Evolutionary conservation across 2,329 filamentous ascomycete genomes (phyloP).

Genomic region (Diaporthe humulicola): DNA sequence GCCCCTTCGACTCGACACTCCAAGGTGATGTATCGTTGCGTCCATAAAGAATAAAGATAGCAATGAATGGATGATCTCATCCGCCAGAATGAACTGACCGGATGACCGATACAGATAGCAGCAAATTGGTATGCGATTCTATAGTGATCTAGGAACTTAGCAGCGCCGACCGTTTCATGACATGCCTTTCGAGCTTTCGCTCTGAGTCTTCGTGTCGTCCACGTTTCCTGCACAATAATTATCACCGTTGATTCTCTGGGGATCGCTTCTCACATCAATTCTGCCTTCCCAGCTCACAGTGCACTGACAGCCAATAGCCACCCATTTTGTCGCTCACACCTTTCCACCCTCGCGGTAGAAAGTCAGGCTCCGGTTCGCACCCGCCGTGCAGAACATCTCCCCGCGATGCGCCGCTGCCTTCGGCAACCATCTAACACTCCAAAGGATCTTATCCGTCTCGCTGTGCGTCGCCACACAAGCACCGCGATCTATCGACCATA

Average conservation of each 20-base stretch:
- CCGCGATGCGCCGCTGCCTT: conserved; percentile 72
- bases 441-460: conserved; percentile 87
- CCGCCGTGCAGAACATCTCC: conserved; percentile 83
- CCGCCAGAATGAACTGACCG: neutral
- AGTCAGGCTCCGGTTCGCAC: conserved; percentile 80
- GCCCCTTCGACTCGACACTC: neutral
- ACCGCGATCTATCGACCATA: conserved; percentile 90
- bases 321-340: neutral
- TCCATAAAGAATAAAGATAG: neutral
- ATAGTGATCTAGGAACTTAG: neutral
- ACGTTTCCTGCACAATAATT: neutral
- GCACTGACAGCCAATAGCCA: neutral
- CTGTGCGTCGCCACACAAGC: conserved; percentile 93
- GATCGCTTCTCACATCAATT: neutral
- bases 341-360: conserved; percentile 83
- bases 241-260: neutral
- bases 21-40: neutral
- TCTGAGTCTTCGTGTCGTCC: neutral
- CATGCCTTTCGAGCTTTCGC: neutral
- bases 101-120: neutral
- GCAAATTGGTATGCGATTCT: neutral
- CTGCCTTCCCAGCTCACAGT: conserved; percentile 53
- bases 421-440: conserved; percentile 87
- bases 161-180: neutral
- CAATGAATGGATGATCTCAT: neutral